These are phyloP conservation scores for Sporothrix humicola DNA, from an alignment of 2,329 filamentous ascomycete species.

Conservation along the genomic window DNA sequence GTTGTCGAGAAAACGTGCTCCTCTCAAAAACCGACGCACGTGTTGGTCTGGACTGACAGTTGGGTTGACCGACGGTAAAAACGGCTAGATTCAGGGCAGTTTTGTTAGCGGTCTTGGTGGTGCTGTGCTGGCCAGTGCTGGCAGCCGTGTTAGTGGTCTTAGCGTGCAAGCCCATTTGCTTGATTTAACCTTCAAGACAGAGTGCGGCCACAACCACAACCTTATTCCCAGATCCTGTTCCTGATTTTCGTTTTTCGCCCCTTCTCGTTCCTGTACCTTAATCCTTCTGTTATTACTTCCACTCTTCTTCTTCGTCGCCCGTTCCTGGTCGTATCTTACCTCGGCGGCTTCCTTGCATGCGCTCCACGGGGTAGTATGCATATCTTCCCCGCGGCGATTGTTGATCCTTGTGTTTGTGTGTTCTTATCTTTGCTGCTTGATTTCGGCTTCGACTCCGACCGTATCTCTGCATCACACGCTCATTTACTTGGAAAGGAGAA, in stretches of 20 bases:
- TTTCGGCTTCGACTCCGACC: too few relatives aligned
- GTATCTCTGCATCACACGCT: conserved; percentile 13
- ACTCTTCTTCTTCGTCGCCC: neutral
- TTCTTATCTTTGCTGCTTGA: neutral
- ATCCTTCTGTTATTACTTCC: too few relatives aligned
- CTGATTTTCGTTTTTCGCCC: too few relatives aligned
- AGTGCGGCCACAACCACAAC: neutral
- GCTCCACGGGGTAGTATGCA: conserved; percentile 11
- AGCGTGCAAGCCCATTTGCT: neutral
- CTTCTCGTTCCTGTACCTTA: neutral
- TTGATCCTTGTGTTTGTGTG: neutral
- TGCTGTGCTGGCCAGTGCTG: neutral
- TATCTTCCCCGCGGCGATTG: neutral
- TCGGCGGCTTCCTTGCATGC: neutral
- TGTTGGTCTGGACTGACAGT: neutral
- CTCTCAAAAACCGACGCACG: neutral
- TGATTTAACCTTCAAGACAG: conserved; percentile 1
- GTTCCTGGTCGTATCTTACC: neutral
- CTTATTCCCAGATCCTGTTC: neutral
- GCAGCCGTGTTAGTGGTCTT: neutral
- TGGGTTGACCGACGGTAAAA: conserved; percentile 4
- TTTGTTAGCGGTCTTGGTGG: neutral
- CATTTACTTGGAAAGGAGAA: conserved; percentile 15
- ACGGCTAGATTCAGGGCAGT: conserved; percentile 2
- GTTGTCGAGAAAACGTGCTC: neutral